A percentile compares a stretch with the other conserved stretches of the same genome.
phyloP scores from a whole-genome alignment of 2,329 filamentous ascomycete genomes.

The Anthostomella pinea region DNA sequence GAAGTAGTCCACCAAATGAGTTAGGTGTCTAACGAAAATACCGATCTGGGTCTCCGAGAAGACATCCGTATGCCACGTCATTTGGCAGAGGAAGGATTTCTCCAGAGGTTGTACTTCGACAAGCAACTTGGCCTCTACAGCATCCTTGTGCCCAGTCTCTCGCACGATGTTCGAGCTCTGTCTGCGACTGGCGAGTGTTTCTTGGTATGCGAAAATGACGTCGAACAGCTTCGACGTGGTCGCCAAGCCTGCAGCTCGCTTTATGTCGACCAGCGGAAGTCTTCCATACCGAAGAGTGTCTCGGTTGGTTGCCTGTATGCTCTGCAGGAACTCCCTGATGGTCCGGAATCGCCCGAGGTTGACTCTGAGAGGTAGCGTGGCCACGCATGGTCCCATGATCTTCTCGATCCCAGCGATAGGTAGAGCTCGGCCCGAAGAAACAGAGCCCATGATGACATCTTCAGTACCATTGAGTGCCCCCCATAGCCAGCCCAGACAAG shows the following conservation, averaged over 20 bases:
- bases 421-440: constrained; percentile 79
- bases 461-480: constrained; percentile 58
- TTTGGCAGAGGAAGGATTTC: constrained; percentile 39
- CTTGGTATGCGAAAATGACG: constrained; percentile 79
- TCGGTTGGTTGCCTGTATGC: constrained; percentile 64
- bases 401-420: constrained; percentile 67
- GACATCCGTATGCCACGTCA: constrained; percentile 45
- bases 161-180: constrained; percentile 37
- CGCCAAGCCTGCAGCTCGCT: constrained; percentile 53
- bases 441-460: constrained; percentile 73
- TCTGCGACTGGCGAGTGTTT: constrained; percentile 52
- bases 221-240: constrained; percentile 67
- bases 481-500: constrained; percentile 65
- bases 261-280: constrained; percentile 68
- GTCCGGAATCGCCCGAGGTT: constrained; percentile 51
- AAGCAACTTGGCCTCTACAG: constrained; percentile 72
- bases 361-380: constrained; percentile 70
- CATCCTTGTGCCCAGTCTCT: constrained; percentile 63
- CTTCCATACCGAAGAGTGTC: constrained; percentile 61
- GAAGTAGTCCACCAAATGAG: constrained; percentile 41
- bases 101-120: constrained; percentile 69
- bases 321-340: constrained; percentile 59
- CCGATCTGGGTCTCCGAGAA: constrained; percentile 56
- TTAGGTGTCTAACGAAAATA: constrained; percentile 60
- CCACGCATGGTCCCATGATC: constrained; percentile 76